Evolutionary conservation across 1,284 basidiomycete genomes (phyloP), one percentile per base, ranked within the genome.

Genomic region (Sporisorium reilianum): DNA sequence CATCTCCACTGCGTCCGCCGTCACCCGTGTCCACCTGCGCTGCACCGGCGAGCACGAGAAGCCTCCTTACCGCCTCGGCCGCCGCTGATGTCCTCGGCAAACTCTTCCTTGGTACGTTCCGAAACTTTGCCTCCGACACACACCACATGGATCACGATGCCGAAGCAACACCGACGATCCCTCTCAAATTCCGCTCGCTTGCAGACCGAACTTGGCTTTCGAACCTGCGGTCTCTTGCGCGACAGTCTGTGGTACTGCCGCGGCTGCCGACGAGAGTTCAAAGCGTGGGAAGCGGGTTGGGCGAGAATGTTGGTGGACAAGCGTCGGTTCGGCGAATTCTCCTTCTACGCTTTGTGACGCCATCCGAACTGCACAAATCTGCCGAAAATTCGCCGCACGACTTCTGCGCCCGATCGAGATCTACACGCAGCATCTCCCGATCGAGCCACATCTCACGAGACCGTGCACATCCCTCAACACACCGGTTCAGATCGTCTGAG

Each of bases 331-430:
- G 53, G 53, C 42, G 42, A 28, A 38, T 46, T 55, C 12, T 14
- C 28, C 8, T 38, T 40, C 18, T 22, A 30, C 25, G 53, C 53
- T 58, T 16, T 8, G 48, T 63, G 61, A 56, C 61, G 61, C 46
- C 61, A 55, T 28, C 18, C 44, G 18, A 26, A 18, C 36, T 20
- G 18, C 22, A 46, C 26, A 63, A 63, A 68, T 68, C 56, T 25
- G 25, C 66, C 66, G 66, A 59, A 60, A 64, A 63, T 69, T 69
- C 56, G 66, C 66, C 66, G 66, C 22, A 41, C 38, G 5, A 6
- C n/a, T 20, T 10, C 9, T 16, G 22, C 22, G 12, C 9, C 54
- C 30, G 44, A 55, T 56, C 23, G 20, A 11, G 32, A 42, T 18
- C 32, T 22, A 12, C 20, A 42, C 36, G 23, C 44, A 23, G 1